phyloP scores from a whole-genome alignment of 179 eudicot species.

The Carnegiea gigantea region DNA sequence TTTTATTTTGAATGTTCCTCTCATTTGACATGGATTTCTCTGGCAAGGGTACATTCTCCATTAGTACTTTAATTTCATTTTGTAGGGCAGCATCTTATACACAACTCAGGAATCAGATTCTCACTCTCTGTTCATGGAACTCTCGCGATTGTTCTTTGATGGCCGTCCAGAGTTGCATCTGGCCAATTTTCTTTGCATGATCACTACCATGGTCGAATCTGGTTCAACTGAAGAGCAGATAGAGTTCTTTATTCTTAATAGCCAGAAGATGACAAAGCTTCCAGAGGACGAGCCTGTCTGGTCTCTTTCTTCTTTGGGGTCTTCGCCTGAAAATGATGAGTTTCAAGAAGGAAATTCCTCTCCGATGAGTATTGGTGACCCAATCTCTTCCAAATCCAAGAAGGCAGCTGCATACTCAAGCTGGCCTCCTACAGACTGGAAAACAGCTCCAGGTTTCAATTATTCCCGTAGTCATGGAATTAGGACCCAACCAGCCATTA shows the following conservation, averaged over 20 bases:
- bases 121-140: conserved; percentile 75
- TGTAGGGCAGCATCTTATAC: conserved; percentile 63
- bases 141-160: conserved; percentile 64
- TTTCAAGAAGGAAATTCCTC: conserved; percentile 21
- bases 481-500: conserved; percentile 22
- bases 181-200: conserved; percentile 92
- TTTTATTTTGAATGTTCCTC: neutral
- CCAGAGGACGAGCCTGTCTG: conserved; percentile 67
- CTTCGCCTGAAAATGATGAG: conserved; percentile 33
- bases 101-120: conserved; percentile 62
- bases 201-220: conserved; percentile 79
- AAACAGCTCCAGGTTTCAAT: conserved; percentile 74
- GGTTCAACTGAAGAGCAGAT: conserved; percentile 77
- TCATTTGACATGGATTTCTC: neutral
- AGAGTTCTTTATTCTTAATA: conserved; percentile 66
- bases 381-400: conserved; percentile 28
- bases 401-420: conserved; percentile 43
- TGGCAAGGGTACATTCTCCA: too few species aligned
- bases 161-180: conserved; percentile 66
- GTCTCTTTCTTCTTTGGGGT: conserved; percentile 50
- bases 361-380: conserved; percentile 31
- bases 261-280: conserved; percentile 80
- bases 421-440: conserved; percentile 94
- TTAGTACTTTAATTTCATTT: neutral
- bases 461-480: conserved; percentile 22